Base-by-base conservation (phyloP, 495 filamentous ascomycete species). In the Gamarada debralockiae region DNA sequence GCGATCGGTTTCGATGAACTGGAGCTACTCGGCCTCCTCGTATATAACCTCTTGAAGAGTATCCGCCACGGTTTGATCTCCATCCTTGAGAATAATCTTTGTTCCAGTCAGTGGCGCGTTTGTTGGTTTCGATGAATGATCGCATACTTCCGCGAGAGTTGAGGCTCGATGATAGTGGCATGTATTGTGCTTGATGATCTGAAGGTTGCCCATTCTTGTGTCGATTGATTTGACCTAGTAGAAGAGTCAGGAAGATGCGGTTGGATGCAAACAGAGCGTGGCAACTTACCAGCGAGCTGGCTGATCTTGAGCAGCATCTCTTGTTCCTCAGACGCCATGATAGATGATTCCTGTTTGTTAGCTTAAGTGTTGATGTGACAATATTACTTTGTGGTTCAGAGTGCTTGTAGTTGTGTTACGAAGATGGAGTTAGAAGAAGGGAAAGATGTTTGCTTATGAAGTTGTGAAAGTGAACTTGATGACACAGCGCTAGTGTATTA, bases 171-270 rank as follows among this genome's bases (percentile, higher is more conserved):
- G 43, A 6, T 5, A 29, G 5, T 5, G 53, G 48, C 18, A 6
- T 21, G 14, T 18, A 42, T 20, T 39, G 40, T 21, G 51, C 31
- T 41, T 56, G 55, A 18, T 41, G 50, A 48, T 41, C 42, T 23
- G 47, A 7, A 34, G 17, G 29, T 41, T 58, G 55, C 15, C 43
- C 41, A 25, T 56, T 85, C 60, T 87, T 92, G 70, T 89, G 85
- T 42, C 84, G 84, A 68, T 92, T 90, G 68, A 95, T 95, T 66
- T 85, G 85, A 59, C 87, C 87, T 90, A 53, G 57, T 20, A 58
- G 60, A 50, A 57, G 9, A 29, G 21, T 54, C 21, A 55, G 33
- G 5, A 9, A 17, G 31, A 22, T 37, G 10, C 23, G 43, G 44
- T 10, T 38, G 38, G 18, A 43, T 8, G 20, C 48, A 60, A 50